These are phyloP conservation scores for Salix udensis DNA, from an alignment of 345 rosid species.

Conservation along the genomic window DNA sequence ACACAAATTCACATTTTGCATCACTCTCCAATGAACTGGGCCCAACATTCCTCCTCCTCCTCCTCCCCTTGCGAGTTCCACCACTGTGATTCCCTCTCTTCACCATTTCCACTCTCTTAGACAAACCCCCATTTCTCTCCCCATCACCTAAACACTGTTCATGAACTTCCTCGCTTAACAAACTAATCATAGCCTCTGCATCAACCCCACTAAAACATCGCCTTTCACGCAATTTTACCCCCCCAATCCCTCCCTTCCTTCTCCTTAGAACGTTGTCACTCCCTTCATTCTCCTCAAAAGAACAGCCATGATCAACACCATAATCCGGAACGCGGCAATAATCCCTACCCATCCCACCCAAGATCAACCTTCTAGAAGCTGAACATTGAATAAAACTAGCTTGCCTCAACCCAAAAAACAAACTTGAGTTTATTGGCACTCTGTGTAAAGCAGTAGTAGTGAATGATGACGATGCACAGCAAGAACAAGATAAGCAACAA, in stretches of 20 bases:
- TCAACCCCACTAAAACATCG: slow-evolving; percentile 41
- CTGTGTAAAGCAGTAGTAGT: slow-evolving; percentile 30
- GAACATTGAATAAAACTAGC: slow-evolving; percentile 63
- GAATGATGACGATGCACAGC: slow-evolving; percentile 31
- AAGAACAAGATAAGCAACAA: slow-evolving; percentile 33
- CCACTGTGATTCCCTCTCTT: slow-evolving; percentile 35
- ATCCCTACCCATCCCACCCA: slow-evolving; percentile 31
- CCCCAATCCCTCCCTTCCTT: slow-evolving; percentile 1
- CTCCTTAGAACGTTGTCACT: slow-evolving; percentile 36
- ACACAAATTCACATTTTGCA: slow-evolving; percentile 26
- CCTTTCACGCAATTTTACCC: slow-evolving; percentile 8
- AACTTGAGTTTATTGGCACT: slow-evolving; percentile 39
- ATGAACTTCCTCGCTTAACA: slow-evolving; percentile 64
- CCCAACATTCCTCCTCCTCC: slow-evolving; percentile 32
- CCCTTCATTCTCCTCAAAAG: slow-evolving; percentile 23
- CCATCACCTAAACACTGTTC: slow-evolving; percentile 33
- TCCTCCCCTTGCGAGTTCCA: slow-evolving; percentile 28
- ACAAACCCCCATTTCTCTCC: slow-evolving; percentile 29
- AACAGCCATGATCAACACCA: slow-evolving; percentile 34
- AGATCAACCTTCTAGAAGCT: slow-evolving; percentile 49
- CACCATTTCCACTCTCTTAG: slow-evolving; percentile 40
- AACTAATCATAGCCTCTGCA: slow-evolving; percentile 65
- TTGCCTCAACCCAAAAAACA: slow-evolving; percentile 61
- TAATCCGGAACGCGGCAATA: slow-evolving; percentile 31
- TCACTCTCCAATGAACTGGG: slow-evolving; percentile 29